These are phyloP conservation scores for Ustilago lituana DNA, from an alignment of 1,284 basidiomycete genomes.

Conservation along the genomic window DNA sequence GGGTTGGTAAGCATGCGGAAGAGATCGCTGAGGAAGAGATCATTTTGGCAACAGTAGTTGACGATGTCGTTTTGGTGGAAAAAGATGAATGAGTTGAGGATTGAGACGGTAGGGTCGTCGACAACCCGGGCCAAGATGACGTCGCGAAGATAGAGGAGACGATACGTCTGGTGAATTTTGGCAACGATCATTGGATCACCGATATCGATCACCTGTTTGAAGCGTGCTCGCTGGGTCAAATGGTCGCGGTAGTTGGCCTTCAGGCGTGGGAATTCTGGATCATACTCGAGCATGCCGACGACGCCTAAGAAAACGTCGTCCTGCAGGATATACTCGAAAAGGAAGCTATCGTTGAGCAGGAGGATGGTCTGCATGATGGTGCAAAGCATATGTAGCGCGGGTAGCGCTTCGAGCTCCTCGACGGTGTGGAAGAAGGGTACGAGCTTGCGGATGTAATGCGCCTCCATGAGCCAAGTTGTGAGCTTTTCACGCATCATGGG, in stretches of 20 bases:
- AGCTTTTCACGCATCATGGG: conserved; percentile 77
- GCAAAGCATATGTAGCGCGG: conserved; percentile 88
- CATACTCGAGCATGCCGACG: conserved; percentile 97
- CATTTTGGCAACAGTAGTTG: conserved; percentile 83
- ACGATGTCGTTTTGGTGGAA: conserved; percentile 99
- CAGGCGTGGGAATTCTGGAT: conserved; percentile 92
- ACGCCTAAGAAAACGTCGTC: conserved; percentile 93
- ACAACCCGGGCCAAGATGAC: conserved; percentile 93
- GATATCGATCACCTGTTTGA: conserved; percentile 69
- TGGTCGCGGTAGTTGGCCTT: conserved; percentile 97
- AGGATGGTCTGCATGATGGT: conserved; percentile 93
- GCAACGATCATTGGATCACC: conserved; percentile 59
- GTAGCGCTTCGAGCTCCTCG: conserved; percentile 89
- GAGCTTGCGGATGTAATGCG: conserved; percentile 89
- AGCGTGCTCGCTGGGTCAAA: conserved; percentile 80
- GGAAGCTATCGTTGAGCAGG: conserved; percentile 90
- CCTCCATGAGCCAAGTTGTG: conserved; percentile 72
- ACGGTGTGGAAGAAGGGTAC: conserved; percentile 85
- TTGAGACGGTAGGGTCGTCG: conserved; percentile 96
- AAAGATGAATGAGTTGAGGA: conserved; percentile 95
- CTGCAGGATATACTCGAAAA: conserved; percentile 93
- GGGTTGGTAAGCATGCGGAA: conserved; percentile 71
- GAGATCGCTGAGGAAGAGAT: conserved; percentile 79
- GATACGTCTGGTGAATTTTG: conserved; percentile 93
- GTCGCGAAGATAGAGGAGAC: conserved; percentile 95